These are phyloP conservation scores for Phytophthora parvispora DNA, from an alignment of 352 stramenopile genomes.

Conservation along the genomic window DNA sequence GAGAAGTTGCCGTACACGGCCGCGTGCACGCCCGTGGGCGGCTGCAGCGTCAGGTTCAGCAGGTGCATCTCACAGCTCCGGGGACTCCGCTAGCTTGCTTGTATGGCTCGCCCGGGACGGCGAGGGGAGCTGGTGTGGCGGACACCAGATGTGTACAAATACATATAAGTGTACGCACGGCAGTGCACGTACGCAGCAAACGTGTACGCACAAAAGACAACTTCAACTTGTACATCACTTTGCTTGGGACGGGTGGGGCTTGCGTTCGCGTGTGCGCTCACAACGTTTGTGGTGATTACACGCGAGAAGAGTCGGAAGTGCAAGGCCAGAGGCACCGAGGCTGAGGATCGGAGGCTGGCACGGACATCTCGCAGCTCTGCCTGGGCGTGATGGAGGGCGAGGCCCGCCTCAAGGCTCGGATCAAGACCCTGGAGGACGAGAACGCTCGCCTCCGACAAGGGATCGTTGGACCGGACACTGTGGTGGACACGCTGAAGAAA, in stretches of 20 bases:
- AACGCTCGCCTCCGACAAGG: not conserved
- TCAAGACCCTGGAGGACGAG: not conserved
- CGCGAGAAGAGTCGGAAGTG: not conserved
- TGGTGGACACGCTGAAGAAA: not conserved
- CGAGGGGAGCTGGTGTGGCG: not conserved
- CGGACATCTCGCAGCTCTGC: not conserved
- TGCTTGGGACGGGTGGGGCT: too few relatives aligned
- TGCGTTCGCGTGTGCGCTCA: too few relatives aligned
- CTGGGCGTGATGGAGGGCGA: not conserved
- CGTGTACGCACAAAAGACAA: too few relatives aligned
- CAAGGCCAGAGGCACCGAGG: not conserved
- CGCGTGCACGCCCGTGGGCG: constrained; percentile 82
- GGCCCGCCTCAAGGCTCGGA: not conserved
- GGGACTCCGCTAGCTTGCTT: not conserved
- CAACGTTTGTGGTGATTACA: not conserved
- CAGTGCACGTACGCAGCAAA: too few relatives aligned
- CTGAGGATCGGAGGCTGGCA: not conserved
- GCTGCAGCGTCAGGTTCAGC: constrained; percentile 91
- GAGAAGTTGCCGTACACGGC: constrained; percentile 95
- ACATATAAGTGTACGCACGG: too few relatives aligned
- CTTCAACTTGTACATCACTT: too few relatives aligned
- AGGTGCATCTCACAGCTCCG: too few relatives aligned
- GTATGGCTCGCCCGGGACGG: not conserved
- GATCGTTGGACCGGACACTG: too few relatives aligned
- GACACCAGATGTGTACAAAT: too few relatives aligned